Base-by-base conservation (phyloP, 352 stramenopile species). In the Phytophthora tubulina region DNA sequence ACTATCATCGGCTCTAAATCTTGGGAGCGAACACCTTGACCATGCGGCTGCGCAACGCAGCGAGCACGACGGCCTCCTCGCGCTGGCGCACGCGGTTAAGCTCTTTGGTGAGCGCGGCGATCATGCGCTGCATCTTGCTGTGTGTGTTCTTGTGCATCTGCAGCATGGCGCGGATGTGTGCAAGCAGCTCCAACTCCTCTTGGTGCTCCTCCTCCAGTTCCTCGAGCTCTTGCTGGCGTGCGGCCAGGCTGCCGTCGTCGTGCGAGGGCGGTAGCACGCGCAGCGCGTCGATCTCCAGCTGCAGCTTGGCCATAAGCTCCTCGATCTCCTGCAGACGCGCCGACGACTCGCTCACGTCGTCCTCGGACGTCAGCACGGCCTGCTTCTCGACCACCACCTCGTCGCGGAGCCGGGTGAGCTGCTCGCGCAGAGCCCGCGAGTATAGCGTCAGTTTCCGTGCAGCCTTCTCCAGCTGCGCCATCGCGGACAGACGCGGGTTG, bases 311-410 rank as follows among this genome's bases (percentile, higher is more conserved):
- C 55, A 90, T 76, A 63, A 85, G 84, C 56, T 75, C 74, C 32
- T 91, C 84, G 55, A 93, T 93, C 78, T 93, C 85, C 41, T 84
- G 55, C 27, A 93, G 76, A 0, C 85, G 83, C 13, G 72, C 52
- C 13, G 80, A 71, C 17, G 80, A 84, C 45, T 92, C 85, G 32
- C 74, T 72, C 55, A 90, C 74, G 65, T 92, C 85, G 41, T 79
- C 76, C 46, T 82, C 75, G 55, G 85, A 86, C 55, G 71, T 78
- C 44, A 60, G 59, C 63, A 92, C 69, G 15, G 83, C 81, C 36
- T 68, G 51, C 35, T 80, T 72, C 15, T 80, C 81, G 38, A 48
- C 48, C 9, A 44, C 55, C 7, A 92, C 48, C 41, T 91, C 75
- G 15, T 65, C 57, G 1, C 76, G 72, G 27, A 90, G 51, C 30